These are phyloP conservation scores for Scheffersomyces quercinus DNA, from an alignment of 1,139 yeast genomes.

Conservation along the genomic window DNA sequence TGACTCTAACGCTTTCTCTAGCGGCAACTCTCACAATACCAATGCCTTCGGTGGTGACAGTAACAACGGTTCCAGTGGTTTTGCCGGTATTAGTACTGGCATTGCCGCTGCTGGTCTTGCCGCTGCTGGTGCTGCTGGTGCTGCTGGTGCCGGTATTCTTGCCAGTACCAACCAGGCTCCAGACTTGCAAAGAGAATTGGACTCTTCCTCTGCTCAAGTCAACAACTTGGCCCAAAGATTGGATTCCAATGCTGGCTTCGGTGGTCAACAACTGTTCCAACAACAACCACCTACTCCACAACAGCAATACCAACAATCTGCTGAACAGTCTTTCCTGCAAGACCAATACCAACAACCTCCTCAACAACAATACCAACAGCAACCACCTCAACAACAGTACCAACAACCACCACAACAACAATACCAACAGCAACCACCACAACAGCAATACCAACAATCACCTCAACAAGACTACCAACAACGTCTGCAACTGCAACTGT, in stretches of 20 bases:
- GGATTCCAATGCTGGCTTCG: slow-evolving; percentile 2
- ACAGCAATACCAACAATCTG: slow-evolving; percentile 2
- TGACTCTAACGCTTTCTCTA: neutral
- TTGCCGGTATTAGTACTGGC: slow-evolving; percentile 1
- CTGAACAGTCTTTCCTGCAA: slow-evolving; percentile 6
- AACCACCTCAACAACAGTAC: slow-evolving; percentile 2
- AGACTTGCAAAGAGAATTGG: slow-evolving; percentile 30
- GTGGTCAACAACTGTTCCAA: slow-evolving; percentile 1
- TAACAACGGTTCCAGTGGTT: neutral
- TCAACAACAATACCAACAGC: slow-evolving; percentile 3
- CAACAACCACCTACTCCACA: slow-evolving; percentile 5
- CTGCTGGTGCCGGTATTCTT: slow-evolving; percentile 13
- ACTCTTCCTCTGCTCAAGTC: slow-evolving; percentile 42
- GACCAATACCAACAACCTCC: slow-evolving; percentile 5
- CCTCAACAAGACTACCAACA: no score
- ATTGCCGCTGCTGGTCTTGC: slow-evolving; percentile 5
- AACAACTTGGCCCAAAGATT: slow-evolving; percentile 32
- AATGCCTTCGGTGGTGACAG: neutral
- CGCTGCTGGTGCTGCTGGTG: slow-evolving; percentile 8
- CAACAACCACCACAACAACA: slow-evolving; percentile 1
- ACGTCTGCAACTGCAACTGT: no score
- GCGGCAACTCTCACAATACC: neutral
- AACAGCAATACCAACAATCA: neutral
- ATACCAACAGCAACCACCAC: neutral
- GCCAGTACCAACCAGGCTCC: slow-evolving; percentile 13